Evolutionary conservation across 257 asterid genomes (phyloP), one percentile per base, ranked within the genome.

Genomic region (Nicotiana tabacum): DNA sequence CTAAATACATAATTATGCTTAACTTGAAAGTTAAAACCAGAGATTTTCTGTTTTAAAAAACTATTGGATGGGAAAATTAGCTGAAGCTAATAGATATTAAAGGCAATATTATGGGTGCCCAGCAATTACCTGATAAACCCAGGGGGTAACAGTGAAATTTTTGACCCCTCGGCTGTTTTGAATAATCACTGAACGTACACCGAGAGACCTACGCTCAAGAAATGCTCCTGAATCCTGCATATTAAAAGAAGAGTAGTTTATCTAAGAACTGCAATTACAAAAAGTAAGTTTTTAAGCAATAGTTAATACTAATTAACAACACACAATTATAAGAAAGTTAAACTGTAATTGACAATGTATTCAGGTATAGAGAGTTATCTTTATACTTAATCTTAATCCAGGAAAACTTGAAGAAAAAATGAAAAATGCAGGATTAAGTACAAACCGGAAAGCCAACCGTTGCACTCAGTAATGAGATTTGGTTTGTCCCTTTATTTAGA

Each of bases 401-500:
- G 18, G 5, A 53, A 53, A 56, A 66, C 2, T 65, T 27, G 6
- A 3, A 66, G 33, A 16, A 24, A 24, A 66, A 29, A 66, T 29
- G 33, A 29, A 32, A 43, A 21, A 78, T 13, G 1, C 15, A 79
- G 21, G 46, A 62, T 58, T 1, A 39, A 79, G 76, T 60, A 61
- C 69, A 12, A 21, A 95, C 99, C 91, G 97, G 98, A 77, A 92
- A 76, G 39, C 99, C 99, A 88, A 95, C 92, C 81, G 86, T 90
- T 74, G 77, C 87, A 85, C 99, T 94, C 13, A 95, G 90, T 88
- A 95, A 81, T 32, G 99, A 91, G 78, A 95, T 88, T 35, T 88
- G 87, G 83, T 91, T 92, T 37, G 6, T 85, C 77, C 97, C 98
- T 46, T 80, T 77, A 9, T 79, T 78, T 62, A 95, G 66, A 82